Conservation (phyloP, 1,284 basidiomycete species). For the Meripilus lineatus region DNA sequence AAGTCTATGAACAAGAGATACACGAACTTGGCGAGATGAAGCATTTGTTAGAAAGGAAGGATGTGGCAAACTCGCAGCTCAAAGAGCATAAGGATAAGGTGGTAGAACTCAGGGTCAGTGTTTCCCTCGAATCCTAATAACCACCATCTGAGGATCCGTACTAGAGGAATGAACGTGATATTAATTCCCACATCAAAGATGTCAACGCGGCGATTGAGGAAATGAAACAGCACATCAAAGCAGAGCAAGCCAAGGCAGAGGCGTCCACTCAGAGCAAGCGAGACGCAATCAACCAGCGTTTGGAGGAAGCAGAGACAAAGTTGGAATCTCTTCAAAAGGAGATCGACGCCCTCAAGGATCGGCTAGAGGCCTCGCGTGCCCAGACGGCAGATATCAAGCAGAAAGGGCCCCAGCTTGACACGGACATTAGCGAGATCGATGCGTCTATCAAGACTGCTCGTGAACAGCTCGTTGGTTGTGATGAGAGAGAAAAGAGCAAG, state of each 20-base stretch:
- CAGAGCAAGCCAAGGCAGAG: slow-evolving; percentile 52
- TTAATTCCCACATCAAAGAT: slow-evolving; percentile 38
- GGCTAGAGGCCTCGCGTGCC: slow-evolving; percentile 27
- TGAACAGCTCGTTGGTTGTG: slow-evolving; percentile 42
- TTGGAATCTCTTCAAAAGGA: slow-evolving; percentile 20
- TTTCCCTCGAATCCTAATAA: background rate
- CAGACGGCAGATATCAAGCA: slow-evolving; percentile 30
- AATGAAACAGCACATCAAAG: slow-evolving; percentile 47
- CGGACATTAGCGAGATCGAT: slow-evolving; percentile 31
- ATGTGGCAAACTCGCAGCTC: slow-evolving; percentile 34
- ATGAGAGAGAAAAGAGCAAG: slow-evolving; percentile 46
- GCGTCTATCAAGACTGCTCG: slow-evolving; percentile 26
- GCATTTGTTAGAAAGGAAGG: slow-evolving; percentile 44
- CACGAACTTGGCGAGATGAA: slow-evolving; percentile 47
- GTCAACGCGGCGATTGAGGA: slow-evolving; percentile 43
- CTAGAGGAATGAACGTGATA: slow-evolving; percentile 21
- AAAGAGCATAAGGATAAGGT: slow-evolving; percentile 1
- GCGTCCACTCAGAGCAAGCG: slow-evolving; percentile 56
- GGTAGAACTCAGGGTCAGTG: background rate
- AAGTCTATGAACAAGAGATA: slow-evolving; percentile 42
- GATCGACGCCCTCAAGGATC: slow-evolving; percentile 21
- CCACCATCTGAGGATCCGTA: background rate
- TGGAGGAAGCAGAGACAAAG: slow-evolving; percentile 37
- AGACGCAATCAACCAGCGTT: slow-evolving; percentile 46
- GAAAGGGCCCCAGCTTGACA: slow-evolving; percentile 28